phyloP scores from a whole-genome alignment of 257 asterid species.

The Solanum arcanum region DNA sequence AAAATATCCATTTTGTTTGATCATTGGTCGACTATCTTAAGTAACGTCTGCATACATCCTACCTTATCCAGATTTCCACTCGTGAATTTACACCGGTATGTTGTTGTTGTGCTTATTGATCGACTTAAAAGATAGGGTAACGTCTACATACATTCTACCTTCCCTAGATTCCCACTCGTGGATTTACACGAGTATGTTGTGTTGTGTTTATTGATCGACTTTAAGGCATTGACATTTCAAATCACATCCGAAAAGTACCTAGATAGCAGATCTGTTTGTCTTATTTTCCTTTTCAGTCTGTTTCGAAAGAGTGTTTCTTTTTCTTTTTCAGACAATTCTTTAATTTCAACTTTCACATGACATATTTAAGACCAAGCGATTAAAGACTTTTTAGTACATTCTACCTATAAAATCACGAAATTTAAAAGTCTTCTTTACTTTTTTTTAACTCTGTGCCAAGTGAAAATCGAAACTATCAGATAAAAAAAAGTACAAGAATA shows the following conservation, averaged over 20 bases:
- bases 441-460: background rate
- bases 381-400: background rate
- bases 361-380: background rate
- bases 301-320: background rate
- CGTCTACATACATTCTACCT: background rate
- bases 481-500: background rate
- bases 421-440: background rate
- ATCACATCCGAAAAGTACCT: background rate
- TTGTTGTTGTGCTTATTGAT: no score
- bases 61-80: no score
- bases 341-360: background rate
- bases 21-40: background rate
- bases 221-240: background rate
- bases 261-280: background rate
- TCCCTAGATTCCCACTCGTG: no score
- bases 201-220: background rate
- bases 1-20: background rate
- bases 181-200: no score
- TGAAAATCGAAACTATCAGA: rapidly evolving
- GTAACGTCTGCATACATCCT: background rate
- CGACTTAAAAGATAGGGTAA: background rate
- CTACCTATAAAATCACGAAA: background rate
- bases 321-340: no score
- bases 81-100: no score
- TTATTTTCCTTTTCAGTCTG: background rate